These are phyloP conservation scores for Phytophthora palmivora DNA, from an alignment of 352 stramenopile species.

Conservation along the genomic window DNA sequence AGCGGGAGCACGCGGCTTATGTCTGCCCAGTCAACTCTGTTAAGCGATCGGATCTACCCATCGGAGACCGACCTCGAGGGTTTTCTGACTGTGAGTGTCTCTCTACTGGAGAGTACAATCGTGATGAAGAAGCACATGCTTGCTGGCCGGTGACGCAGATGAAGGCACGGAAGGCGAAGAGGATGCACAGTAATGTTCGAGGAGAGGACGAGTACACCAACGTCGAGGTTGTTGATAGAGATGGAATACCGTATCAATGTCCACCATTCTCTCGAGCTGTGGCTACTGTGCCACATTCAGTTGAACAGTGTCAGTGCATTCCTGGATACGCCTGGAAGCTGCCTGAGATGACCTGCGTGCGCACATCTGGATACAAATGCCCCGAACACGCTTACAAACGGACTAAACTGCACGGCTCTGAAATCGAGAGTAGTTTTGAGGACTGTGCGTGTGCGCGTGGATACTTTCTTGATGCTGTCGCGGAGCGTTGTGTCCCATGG, in stretches of 20 bases:
- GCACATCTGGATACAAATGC: constrained; percentile 65
- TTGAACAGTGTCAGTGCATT: constrained; percentile 83
- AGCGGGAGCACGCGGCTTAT: constrained; percentile 60
- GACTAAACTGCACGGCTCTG: constrained; percentile 12
- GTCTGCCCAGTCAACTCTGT: constrained; percentile 70
- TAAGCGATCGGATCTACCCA: constrained; percentile 45
- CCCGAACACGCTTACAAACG: constrained; percentile 62
- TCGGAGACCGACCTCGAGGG: constrained; percentile 51
- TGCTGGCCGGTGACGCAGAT: constrained; percentile 45
- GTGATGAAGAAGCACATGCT: constrained; percentile 65
- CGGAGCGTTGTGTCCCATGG: constrained; percentile 65
- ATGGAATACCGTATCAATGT: constrained; percentile 49
- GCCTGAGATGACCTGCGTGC: constrained; percentile 70
- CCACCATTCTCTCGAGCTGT: constrained; percentile 67
- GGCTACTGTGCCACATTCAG: constrained; percentile 60
- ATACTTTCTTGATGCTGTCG: constrained; percentile 68
- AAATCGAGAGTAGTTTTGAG: constrained; percentile 55
- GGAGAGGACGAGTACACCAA: constrained; percentile 30
- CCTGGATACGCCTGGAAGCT: constrained; percentile 76
- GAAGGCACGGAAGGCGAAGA: constrained; percentile 30
- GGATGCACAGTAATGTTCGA: constrained; percentile 14
- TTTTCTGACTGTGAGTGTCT: constrained; percentile 85
- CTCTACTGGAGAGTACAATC: constrained; percentile 45
- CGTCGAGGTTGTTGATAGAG: constrained; percentile 29
- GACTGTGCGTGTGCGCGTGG: constrained; percentile 79